Conservation (phyloP, 345 rosid species). For the Aquilaria malaccensis region DNA sequence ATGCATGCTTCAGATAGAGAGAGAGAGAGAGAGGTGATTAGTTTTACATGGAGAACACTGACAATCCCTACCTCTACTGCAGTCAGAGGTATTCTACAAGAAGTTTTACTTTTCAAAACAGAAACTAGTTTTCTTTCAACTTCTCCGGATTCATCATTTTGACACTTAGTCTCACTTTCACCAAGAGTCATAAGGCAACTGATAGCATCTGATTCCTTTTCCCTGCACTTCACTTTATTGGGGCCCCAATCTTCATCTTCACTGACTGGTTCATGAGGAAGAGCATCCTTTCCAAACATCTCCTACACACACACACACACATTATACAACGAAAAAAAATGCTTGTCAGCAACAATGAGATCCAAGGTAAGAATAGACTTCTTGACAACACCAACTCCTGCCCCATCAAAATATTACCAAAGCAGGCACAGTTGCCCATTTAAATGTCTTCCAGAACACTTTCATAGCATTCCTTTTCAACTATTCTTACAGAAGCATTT, state of each 20-base stretch:
- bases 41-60: slow-evolving; percentile 7
- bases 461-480: too few relatives aligned
- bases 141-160: slow-evolving; percentile 28
- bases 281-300: slow-evolving; percentile 96
- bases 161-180: slow-evolving; percentile 42
- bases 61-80: slow-evolving; percentile 70
- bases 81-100: slow-evolving; percentile 58
- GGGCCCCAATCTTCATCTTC: slow-evolving; percentile 99
- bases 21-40: neutral
- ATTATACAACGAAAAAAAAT: slow-evolving; percentile 7
- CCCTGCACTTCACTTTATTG: slow-evolving; percentile 57
- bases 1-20: too few relatives aligned
- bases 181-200: slow-evolving; percentile 58
- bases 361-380: neutral
- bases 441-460: too few relatives aligned
- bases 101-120: slow-evolving; percentile 40
- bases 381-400: too few relatives aligned
- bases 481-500: too few relatives aligned
- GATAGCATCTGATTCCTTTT: slow-evolving; percentile 75
- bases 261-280: slow-evolving; percentile 57
- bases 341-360: neutral
- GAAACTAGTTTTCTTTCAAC: slow-evolving; percentile 26
- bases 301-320: slow-evolving; percentile 33
- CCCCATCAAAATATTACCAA: too few relatives aligned
- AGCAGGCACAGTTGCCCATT: too few relatives aligned